Evolutionary conservation across 257 asterid species (phyloP).

Genomic region (Voacanga thouarsii): DNA sequence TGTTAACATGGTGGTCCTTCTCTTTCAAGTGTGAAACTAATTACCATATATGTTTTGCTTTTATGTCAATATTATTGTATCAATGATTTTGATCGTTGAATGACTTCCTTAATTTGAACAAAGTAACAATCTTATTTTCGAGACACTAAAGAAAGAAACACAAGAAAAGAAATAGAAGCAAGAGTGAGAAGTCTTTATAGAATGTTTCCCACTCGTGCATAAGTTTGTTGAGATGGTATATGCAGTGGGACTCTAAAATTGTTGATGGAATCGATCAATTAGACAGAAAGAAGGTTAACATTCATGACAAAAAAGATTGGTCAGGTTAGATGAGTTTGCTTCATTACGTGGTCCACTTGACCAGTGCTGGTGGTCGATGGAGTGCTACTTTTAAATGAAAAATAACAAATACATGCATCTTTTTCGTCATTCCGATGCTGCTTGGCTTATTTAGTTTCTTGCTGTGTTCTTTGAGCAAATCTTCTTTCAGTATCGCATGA

Average conservation of each 20-base stretch:
- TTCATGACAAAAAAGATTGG: not conserved
- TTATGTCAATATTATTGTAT: not conserved
- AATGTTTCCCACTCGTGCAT: no score
- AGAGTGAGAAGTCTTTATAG: no score
- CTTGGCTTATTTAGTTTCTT: no score
- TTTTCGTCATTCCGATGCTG: not conserved
- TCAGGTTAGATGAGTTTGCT: not conserved
- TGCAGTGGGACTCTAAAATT: no score
- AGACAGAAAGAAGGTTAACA: not conserved
- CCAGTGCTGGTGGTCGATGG: not conserved
- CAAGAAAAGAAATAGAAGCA: no score
- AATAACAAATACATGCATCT: not conserved
- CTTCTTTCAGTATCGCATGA: no score
- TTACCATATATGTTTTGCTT: not conserved
- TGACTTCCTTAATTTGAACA: not conserved
- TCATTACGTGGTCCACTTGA: not conserved
- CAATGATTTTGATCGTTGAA: not conserved
- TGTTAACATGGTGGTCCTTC: not conserved
- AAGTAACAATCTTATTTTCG: not conserved
- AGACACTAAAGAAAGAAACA: not conserved
- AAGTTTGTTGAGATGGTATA: no score
- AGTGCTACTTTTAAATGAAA: not conserved
- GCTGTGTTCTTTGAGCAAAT: no score
- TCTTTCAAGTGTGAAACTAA: not conserved
- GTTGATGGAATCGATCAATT: not conserved